Conservation (phyloP, 148 eudicot species). For the Beta vulgaris region DNA sequence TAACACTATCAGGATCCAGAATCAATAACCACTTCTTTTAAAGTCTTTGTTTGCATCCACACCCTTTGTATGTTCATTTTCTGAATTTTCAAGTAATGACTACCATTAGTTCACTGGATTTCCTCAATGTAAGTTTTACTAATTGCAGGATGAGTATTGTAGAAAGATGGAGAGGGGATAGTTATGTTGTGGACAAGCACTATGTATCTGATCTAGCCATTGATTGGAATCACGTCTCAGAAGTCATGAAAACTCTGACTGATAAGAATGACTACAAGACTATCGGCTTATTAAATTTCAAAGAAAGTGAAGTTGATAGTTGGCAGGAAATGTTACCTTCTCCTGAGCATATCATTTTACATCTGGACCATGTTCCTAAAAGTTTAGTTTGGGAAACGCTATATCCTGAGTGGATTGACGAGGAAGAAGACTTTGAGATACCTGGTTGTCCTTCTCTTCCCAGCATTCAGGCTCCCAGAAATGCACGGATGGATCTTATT, state of each 20-base stretch:
- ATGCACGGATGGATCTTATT: constrained; percentile 79
- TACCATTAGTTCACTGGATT: neutral
- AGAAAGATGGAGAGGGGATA: constrained; percentile 59
- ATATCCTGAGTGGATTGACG: constrained; percentile 98
- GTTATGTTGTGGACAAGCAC: constrained; percentile 40
- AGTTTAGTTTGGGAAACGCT: constrained; percentile 78
- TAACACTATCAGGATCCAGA: neutral
- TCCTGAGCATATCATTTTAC: constrained; percentile 64
- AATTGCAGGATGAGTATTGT: constrained; percentile 56
- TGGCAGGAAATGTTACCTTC: constrained; percentile 65
- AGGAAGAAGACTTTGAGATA: constrained; percentile 78
- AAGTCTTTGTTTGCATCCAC: neutral
- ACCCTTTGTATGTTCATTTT: neutral
- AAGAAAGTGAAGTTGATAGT: constrained; percentile 52
- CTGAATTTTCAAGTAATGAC: neutral
- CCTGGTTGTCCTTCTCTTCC: constrained; percentile 77
- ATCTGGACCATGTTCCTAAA: constrained; percentile 45
- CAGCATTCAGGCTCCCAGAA: constrained; percentile 52
- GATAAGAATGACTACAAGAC: constrained; percentile 62
- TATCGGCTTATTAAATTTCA: constrained; percentile 73
- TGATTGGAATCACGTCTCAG: constrained; percentile 56
- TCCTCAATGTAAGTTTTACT: constrained; percentile 9
- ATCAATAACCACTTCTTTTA: neutral
- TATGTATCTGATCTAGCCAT: constrained; percentile 52
- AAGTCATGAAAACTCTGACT: constrained; percentile 45